Conservation (phyloP, 139 green algal species). For the Tetradesmus obliquus region DNA sequence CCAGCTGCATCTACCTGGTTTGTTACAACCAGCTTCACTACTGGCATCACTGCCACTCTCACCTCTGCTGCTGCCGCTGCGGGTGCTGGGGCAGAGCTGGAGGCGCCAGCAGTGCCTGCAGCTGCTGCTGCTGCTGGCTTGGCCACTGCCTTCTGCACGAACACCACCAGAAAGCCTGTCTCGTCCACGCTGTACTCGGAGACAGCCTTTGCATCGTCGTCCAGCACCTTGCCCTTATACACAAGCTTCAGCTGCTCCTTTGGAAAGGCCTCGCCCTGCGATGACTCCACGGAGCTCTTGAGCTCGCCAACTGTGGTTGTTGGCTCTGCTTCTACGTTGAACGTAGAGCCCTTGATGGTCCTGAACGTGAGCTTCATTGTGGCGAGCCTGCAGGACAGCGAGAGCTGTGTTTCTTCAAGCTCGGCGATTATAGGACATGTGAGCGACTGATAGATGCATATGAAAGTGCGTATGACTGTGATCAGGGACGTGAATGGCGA, state of each 20-base stretch:
- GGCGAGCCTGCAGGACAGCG: conserved; percentile 9
- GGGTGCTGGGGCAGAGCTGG: conserved; percentile 6
- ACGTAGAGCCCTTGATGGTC: conserved; percentile 85
- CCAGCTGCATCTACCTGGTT: neutral
- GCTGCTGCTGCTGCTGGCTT: conserved; percentile 57
- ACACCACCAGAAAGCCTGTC: conserved; percentile 94
- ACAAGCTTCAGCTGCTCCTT: conserved; percentile 63
- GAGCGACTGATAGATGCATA: neutral
- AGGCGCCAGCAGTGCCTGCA: conserved; percentile 14
- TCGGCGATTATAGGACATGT: neutral
- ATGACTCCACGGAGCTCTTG: conserved; percentile 51
- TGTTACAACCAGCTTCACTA: neutral
- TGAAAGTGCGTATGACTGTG: neutral
- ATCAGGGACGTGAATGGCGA: neutral
- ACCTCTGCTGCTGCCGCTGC: conserved; percentile 26
- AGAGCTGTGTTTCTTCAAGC: neutral
- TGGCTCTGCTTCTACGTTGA: conserved; percentile 82
- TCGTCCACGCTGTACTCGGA: conserved; percentile 83
- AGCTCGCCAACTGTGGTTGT: conserved; percentile 67
- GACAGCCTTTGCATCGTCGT: conserved; percentile 82
- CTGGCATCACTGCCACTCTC: neutral
- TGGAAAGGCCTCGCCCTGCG: conserved; percentile 32
- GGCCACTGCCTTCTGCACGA: conserved; percentile 81
- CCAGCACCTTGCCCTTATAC: conserved; percentile 84
- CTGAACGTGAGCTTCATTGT: conserved; percentile 93